phyloP scores from a whole-genome alignment of 306 rosid genomes.

The Pyrus bretschneideri region DNA sequence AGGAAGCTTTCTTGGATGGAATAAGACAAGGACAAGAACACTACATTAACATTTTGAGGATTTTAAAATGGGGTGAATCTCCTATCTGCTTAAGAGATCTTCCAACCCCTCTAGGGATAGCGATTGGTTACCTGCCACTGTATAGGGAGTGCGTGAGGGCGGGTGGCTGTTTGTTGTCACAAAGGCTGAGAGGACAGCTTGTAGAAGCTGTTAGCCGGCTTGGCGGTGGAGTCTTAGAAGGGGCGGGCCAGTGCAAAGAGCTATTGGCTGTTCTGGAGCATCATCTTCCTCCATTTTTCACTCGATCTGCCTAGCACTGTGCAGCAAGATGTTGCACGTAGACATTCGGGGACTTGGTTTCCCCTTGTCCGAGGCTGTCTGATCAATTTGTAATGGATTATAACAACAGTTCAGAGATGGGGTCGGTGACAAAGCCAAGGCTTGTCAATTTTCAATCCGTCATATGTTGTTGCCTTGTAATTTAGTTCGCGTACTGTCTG shows the following conservation, averaged over 20 bases:
- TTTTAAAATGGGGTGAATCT: conserved; percentile 67
- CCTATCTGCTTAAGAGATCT: conserved; percentile 76
- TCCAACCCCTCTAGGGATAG: conserved; percentile 58
- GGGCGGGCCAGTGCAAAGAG: conserved; percentile 52
- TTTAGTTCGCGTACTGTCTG: not conserved
- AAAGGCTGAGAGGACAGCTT: conserved; percentile 72
- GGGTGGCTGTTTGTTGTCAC: conserved; percentile 67
- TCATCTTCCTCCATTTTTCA: conserved; percentile 68
- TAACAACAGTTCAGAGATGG: conserved; percentile 5
- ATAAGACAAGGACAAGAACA: conserved; percentile 57
- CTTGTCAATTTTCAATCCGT: conserved; percentile 16
- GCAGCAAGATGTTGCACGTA: conserved; percentile 17
- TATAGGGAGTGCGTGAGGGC: conserved; percentile 68
- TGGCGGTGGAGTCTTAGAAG: conserved; percentile 46
- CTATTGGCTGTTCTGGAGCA: conserved; percentile 69
- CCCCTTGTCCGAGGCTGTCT: not conserved
- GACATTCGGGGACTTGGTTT: conserved; percentile 1
- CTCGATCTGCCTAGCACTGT: conserved; percentile 24
- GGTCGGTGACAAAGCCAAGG: conserved; percentile 14
- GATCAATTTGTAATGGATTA: conserved; percentile 10
- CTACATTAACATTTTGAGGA: conserved; percentile 58
- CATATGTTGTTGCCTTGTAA: conserved; percentile 4
- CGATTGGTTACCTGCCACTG: conserved; percentile 76
- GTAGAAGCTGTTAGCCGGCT: conserved; percentile 76
- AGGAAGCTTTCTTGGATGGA: conserved; percentile 60